A percentile compares a stretch with the other conserved stretches of the same genome.
These are phyloP conservation scores for Rhodocollybia butyracea DNA, from an alignment of 768 basidiomycete genomes.

Conservation along the genomic window DNA sequence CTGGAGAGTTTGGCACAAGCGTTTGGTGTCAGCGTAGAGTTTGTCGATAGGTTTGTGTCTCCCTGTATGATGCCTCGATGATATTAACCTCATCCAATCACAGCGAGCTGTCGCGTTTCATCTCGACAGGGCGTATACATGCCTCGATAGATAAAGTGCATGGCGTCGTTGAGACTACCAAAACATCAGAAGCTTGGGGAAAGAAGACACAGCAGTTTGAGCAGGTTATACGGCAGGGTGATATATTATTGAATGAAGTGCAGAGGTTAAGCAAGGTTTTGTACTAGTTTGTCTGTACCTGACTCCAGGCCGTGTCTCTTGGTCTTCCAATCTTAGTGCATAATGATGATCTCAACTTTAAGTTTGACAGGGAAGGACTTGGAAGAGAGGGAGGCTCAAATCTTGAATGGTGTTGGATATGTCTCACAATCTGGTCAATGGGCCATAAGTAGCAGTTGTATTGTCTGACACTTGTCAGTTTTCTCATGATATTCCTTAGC, in stretches of 20 bases:
- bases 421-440: conserved; percentile 57
- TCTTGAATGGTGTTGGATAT: conserved; percentile 12
- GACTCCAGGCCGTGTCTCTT: no score
- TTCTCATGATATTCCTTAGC: conserved; percentile 21
- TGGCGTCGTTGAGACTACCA: conserved; percentile 88
- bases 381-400: conserved; percentile 56
- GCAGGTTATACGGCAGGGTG: conserved; percentile 90
- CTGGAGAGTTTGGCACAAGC: conserved; percentile 80
- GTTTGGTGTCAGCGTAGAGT: conserved; percentile 87
- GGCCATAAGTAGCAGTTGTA: conserved; percentile 23
- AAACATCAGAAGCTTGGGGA: conserved; percentile 34
- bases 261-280: conserved; percentile 91
- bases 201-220: conserved; percentile 86
- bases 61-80: conserved; percentile 1
- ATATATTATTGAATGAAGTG: conserved; percentile 82
- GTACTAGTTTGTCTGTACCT: no score
- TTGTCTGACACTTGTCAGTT: neutral
- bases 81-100: neutral
- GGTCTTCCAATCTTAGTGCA: no score
- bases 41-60: conserved; percentile 74
- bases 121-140: conserved; percentile 80
- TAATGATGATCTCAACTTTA: no score
- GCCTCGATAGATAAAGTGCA: conserved; percentile 94
- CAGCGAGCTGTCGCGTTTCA: conserved; percentile 90
- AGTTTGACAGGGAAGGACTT: no score